Evolutionary conservation across 352 stramenopile species (phyloP), one percentile per base, ranked within the genome.

Genomic region (Phytophthora uliginosa): DNA sequence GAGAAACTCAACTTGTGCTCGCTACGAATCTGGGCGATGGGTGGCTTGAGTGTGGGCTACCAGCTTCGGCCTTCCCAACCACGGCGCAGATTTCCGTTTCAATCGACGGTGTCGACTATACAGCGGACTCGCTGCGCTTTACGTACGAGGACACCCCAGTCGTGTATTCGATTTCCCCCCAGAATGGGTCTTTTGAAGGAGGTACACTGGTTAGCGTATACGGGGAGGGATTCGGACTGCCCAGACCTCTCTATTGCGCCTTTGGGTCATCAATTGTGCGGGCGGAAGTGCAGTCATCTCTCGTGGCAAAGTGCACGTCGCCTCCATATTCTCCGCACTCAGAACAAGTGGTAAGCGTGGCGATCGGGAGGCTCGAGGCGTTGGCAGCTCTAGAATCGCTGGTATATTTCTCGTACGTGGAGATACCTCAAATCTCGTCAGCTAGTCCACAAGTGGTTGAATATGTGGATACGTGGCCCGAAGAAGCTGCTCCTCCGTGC

Each of bases 141-240:
- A 45, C 33, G 10, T 89, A 87, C 24, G 69, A 88, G 40, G 80
- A 88, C 40, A 47, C 56, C 4, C 61, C 79, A 20, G 67, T 88
- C 1, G 58, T 92, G 7, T 75, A 86, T 31, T 74, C 63, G 0
- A 76, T 93, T 20, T 78, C 71, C 20, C 85, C 88, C 15, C 42
- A 57, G 0, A 78, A 62, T n/a, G 86, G 88, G 3, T 78, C 84
- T 15, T 67, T 79, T 33, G 31, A 57, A 28, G 88, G 86, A 8
- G 83, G 81, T 2, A 91, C 84, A 3, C 7, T 56, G 0, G 62
- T 93, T 26, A 34, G 18, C 3, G 62, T 89, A 6, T 51, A 57
- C 4, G 73, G 83, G 0, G 76, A 86, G 66, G 73, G 79, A 5
- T 87, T 89, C 28, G 55, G 31, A 9, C 7, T 52, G 5, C 52